Evolutionary conservation across 2,329 filamentous ascomycete species (phyloP), one percentile per base, ranked within the genome.

Genomic region (Incumbomyces lentus): DNA sequence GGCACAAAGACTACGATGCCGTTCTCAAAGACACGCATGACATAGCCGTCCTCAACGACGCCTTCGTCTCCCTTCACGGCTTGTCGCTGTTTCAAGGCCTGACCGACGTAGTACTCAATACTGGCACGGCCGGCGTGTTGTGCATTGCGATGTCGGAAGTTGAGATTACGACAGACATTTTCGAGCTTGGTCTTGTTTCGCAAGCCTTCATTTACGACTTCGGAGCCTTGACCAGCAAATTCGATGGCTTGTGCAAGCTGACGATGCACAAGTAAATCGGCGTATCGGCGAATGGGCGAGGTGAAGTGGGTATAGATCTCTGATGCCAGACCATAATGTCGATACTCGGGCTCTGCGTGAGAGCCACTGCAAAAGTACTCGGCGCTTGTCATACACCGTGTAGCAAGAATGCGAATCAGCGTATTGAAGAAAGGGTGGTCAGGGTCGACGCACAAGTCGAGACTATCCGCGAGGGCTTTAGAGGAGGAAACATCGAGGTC

Each of bases 261-360:
- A 12, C 90, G 78, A 65, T 98, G 90, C 4, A 87, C 90, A 47
- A 95, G 81, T 2, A 98, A 76, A 69, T 98, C 92, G n/a, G 90
- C 90, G 63, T 98, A 98, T 26, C 93, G 86, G 49, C 92, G 85
- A 62, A 98, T 98, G 2, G 92, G 93, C 2, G 86, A 93, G 0
- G 92, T 98, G 68, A 98, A 98, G 66, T 98, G 92, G 2, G 92
- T 98, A 71, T 98, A 98, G 63, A 98, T 98, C 60, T 93, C 86
- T 2, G 84, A 88, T 0, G 93, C 93, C 31, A 98, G 81, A 56
- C 92, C 92, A 66, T 98, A 98, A 69, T 98, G 93, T 44, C 87
- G 80, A 75, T 95, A 98, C 63, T 96, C 92, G 0, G 87, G 84
- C 63, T 92, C 90, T 0, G 89, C 80, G 63, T 95, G 88, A 6